These are phyloP conservation scores for Annulohypoxylon maeteangense DNA, from an alignment of 495 filamentous ascomycete genomes.

Conservation along the genomic window DNA sequence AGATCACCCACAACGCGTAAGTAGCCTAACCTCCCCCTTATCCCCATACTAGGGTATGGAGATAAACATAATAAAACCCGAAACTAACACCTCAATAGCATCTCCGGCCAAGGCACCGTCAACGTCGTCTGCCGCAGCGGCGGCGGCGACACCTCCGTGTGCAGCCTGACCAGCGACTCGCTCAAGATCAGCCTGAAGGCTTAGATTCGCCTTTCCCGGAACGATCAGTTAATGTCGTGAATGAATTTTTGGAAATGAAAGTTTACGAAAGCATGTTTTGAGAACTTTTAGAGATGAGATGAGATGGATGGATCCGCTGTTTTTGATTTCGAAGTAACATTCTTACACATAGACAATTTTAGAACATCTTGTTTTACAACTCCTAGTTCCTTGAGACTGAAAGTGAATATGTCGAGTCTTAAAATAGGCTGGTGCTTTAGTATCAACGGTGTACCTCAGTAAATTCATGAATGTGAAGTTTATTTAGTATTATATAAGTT, in stretches of 20 bases:
- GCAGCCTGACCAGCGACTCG: constrained; percentile 13
- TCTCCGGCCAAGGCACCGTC: constrained; percentile 11
- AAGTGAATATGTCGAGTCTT: too few species aligned
- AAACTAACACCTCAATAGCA: constrained; percentile 17
- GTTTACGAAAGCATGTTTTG: background rate
- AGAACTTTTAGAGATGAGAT: background rate
- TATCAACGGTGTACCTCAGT: too few species aligned
- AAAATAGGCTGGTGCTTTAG: too few species aligned
- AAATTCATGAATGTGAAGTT: background rate
- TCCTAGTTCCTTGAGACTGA: background rate
- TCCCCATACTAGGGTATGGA: too few species aligned
- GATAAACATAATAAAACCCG: background rate
- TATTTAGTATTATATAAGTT: background rate
- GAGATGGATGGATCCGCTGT: background rate
- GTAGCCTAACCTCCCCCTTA: too few species aligned
- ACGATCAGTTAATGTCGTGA: background rate
- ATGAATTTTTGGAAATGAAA: background rate
- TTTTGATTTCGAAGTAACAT: background rate
- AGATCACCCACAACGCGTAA: constrained; percentile 20
- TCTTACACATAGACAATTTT: background rate
- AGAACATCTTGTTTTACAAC: background rate
- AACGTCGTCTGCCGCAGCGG: constrained; percentile 25
- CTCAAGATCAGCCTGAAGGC: constrained; percentile 3
- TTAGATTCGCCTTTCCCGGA: background rate
- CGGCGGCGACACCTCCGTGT: constrained; percentile 13